These are phyloP conservation scores for Xylaria castorea DNA, from an alignment of 495 filamentous ascomycete genomes.

Conservation along the genomic window DNA sequence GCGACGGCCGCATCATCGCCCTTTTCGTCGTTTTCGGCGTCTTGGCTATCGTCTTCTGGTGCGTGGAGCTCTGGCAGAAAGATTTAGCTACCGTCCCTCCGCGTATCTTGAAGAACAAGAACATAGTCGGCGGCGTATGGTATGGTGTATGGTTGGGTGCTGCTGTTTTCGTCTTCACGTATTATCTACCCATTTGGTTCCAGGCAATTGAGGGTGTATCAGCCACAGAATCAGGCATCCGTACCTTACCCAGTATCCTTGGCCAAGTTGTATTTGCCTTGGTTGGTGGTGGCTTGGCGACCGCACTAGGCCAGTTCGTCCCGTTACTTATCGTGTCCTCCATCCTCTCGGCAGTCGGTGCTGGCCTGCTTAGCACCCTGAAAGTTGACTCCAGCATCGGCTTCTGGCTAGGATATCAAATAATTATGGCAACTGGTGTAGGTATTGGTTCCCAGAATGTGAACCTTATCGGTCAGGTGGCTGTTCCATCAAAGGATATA, in stretches of 20 bases:
- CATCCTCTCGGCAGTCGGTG: conserved; percentile 66
- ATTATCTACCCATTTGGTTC: conserved; percentile 87
- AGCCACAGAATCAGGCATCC: conserved; percentile 77
- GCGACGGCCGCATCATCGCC: conserved; percentile 67
- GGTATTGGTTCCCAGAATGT: conserved; percentile 72
- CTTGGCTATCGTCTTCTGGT: conserved; percentile 67
- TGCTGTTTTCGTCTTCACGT: conserved; percentile 68
- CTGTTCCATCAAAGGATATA: conserved; percentile 63
- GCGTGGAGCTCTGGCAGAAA: conserved; percentile 63
- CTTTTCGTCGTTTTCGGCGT: conserved; percentile 75
- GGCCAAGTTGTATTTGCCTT: conserved; percentile 67
- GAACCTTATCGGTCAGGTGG: conserved; percentile 70
- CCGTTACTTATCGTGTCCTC: conserved; percentile 57
- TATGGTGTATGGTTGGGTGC: conserved; percentile 60
- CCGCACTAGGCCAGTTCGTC: conserved; percentile 61
- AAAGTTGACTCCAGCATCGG: conserved; percentile 57
- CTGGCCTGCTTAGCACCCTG: conserved; percentile 73
- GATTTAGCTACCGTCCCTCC: conserved; percentile 76
- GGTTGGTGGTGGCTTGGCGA: conserved; percentile 64
- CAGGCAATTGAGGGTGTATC: conserved; percentile 78
- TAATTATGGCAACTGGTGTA: conserved; percentile 70
- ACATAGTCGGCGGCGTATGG: conserved; percentile 54
- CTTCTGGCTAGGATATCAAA: conserved; percentile 81
- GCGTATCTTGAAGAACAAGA: conserved; percentile 71
- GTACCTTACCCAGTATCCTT: conserved; percentile 77